Percentiles rank a stretch among this genome's conserved stretches.
phyloP scores from a whole-genome alignment of 192 early-diverging fungal species.

The Coemansia sp. region DNA sequence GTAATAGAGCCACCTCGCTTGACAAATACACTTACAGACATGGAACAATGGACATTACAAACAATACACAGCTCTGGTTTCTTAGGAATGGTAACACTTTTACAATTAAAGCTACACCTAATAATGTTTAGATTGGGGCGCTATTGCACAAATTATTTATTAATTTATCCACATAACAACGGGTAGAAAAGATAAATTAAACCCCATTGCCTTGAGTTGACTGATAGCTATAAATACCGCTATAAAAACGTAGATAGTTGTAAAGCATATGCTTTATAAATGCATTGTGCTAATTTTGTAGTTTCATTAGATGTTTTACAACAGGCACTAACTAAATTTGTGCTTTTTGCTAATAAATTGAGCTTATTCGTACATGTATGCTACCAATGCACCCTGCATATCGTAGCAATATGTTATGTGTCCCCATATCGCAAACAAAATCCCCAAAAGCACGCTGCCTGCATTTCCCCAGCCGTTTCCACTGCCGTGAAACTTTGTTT shows the following conservation, averaged over 20 bases:
- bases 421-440: slow-evolving; percentile 32
- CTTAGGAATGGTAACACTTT: neutral
- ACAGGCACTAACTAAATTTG: no score
- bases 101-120: no score
- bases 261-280: neutral
- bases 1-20: neutral
- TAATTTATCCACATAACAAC: no score
- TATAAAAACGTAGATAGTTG: neutral
- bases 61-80: neutral
- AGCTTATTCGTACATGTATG: slow-evolving; percentile 1
- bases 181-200: no score
- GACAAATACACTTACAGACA: neutral
- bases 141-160: no score
- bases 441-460: slow-evolving; percentile 22
- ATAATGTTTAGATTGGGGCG: no score
- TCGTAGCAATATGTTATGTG: slow-evolving; percentile 40
- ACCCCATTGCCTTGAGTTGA: no score
- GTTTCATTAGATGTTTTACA: no score
- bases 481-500: slow-evolving; percentile 32
- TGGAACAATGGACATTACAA: no score
- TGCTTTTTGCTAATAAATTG: neutral
- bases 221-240: no score
- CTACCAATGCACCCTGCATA: slow-evolving; percentile 13
- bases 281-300: neutral
- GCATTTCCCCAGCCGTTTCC: slow-evolving; percentile 41